These are phyloP conservation scores for Penicillium sp. DNA, from an alignment of 2,329 filamentous ascomycete genomes.

Conservation along the genomic window DNA sequence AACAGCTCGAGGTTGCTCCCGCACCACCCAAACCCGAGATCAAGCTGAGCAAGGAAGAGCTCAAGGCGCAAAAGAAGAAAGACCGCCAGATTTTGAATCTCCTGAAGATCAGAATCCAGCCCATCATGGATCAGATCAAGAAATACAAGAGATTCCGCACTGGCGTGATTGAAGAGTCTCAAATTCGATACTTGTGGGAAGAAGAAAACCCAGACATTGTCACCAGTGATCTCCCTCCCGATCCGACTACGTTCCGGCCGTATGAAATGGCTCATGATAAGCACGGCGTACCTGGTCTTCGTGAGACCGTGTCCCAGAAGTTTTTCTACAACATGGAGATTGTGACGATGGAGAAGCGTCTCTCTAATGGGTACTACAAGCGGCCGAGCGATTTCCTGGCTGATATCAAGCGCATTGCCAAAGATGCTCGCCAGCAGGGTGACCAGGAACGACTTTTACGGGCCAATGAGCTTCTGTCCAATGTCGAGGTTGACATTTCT, in stretches of 20 bases:
- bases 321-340: constrained; percentile 95
- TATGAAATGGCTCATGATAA: constrained; percentile 76
- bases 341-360: constrained; percentile 86
- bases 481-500: constrained; percentile 88
- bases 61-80: constrained; percentile 70
- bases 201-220: constrained; percentile 68
- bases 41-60: constrained; percentile 68
- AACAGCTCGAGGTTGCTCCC: constrained; percentile 68
- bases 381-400: constrained; percentile 81
- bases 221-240: constrained; percentile 54
- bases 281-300: constrained; percentile 68
- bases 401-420: constrained; percentile 77
- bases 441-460: constrained; percentile 78
- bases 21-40: constrained; percentile 58
- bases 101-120: constrained; percentile 82
- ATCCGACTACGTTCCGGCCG: constrained; percentile 60
- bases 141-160: constrained; percentile 85
- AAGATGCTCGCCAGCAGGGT: constrained; percentile 75
- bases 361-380: constrained; percentile 95
- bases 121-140: constrained; percentile 96
- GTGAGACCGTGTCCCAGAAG: constrained; percentile 69
- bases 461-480: constrained; percentile 84
- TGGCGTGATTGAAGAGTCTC: constrained; percentile 65
- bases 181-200: constrained; percentile 75
- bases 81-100: constrained; percentile 80